phyloP scores from a whole-genome alignment of 306 rosid genomes.

The Gastrolobium bilobum region DNA sequence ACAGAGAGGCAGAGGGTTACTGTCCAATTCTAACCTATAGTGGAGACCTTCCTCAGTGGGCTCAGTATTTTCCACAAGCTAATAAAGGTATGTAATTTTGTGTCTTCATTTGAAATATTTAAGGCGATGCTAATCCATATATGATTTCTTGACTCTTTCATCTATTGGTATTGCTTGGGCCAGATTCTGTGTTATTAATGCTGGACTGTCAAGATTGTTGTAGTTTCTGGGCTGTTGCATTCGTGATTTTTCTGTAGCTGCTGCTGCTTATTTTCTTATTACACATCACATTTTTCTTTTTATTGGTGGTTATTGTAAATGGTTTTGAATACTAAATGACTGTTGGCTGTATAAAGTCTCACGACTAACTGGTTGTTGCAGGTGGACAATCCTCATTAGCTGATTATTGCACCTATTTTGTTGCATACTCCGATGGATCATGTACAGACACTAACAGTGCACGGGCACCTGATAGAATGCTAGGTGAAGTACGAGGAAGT shows the following conservation, averaged over 20 bases:
- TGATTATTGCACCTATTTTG: constrained; percentile 98
- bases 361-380: constrained; percentile 49
- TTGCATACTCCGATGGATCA: constrained; percentile 97
- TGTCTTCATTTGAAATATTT: constrained; percentile 32
- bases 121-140: constrained; percentile 9
- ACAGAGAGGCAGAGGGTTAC: constrained; percentile 98
- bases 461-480: constrained; percentile 95
- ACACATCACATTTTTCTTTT: constrained; percentile 26
- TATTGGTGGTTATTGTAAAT: constrained; percentile 29
- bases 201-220: constrained; percentile 31
- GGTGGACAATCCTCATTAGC: constrained; percentile 99
- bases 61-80: constrained; percentile 88
- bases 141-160: constrained; percentile 23
- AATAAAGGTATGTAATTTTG: constrained; percentile 70
- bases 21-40: constrained; percentile 90
- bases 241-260: constrained; percentile 33
- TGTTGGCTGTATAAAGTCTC: constrained; percentile 37
- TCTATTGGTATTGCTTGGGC: constrained; percentile 17
- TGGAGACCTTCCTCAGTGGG: constrained; percentile 95
- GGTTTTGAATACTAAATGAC: constrained; percentile 29
- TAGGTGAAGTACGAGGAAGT: constrained; percentile 96
- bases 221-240: constrained; percentile 13
- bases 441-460: constrained; percentile 95
- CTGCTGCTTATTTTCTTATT: constrained; percentile 20
- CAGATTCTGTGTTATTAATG: constrained; percentile 27